phyloP scores from a whole-genome alignment of 768 basidiomycete species.

The Tremella fuciformis region DNA sequence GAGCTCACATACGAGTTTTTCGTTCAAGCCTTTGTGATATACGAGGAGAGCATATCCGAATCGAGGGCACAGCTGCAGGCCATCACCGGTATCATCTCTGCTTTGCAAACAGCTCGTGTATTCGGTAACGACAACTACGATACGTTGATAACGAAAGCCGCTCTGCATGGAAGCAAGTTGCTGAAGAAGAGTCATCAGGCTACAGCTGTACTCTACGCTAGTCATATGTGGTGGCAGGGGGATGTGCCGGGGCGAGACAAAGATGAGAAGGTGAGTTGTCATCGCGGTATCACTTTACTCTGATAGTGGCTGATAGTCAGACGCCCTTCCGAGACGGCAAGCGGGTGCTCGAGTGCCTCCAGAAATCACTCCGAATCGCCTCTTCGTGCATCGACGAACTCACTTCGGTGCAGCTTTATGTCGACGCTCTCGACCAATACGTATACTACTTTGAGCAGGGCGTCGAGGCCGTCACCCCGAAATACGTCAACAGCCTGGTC shows the following conservation, averaged over 20 bases:
- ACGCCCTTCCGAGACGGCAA: conserved; percentile 73
- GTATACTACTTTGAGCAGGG: conserved; percentile 92
- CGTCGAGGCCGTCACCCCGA: conserved; percentile 87
- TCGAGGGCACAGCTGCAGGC: conserved; percentile 92
- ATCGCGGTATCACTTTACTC: not conserved
- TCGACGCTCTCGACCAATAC: conserved; percentile 93
- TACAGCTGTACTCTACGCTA: conserved; percentile 87
- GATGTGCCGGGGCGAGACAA: conserved; percentile 56
- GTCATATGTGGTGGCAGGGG: conserved; percentile 98
- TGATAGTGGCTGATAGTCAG: conserved; percentile 31
- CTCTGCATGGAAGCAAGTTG: conserved; percentile 89
- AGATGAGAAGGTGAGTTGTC: conserved; percentile 55
- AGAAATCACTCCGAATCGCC: conserved; percentile 93
- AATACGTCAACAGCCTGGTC: conserved; percentile 93
- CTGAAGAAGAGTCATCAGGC: conserved; percentile 98
- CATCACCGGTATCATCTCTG: conserved; percentile 92
- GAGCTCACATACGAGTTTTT: conserved; percentile 96
- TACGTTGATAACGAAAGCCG: conserved; percentile 97
- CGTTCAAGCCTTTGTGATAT: conserved; percentile 95
- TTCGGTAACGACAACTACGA: conserved; percentile 95
- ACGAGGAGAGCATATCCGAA: conserved; percentile 96
- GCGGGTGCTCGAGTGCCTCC: conserved; percentile 93
- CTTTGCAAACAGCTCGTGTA: conserved; percentile 81
- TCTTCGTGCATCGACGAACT: conserved; percentile 96
- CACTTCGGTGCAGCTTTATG: conserved; percentile 91